phyloP scores from a whole-genome alignment of 495 filamentous ascomycete genomes.

The Aspergillus affinis region DNA sequence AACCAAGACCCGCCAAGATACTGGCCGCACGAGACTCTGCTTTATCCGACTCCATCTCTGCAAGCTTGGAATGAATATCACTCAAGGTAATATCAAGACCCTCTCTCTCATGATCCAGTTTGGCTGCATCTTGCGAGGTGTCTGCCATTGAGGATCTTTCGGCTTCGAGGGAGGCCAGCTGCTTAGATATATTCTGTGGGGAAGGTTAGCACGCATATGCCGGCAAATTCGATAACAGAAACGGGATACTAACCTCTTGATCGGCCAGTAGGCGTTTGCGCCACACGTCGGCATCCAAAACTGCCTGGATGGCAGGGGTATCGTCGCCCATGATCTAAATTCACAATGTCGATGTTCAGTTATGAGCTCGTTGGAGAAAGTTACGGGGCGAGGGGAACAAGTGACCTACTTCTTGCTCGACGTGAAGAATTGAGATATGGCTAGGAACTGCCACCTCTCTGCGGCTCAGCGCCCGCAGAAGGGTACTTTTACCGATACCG shows the following conservation, averaged over 20 bases:
- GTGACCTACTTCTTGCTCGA: conserved; percentile 84
- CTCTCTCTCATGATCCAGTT: conserved; percentile 81
- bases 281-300: conserved; percentile 98
- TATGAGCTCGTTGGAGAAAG: not conserved
- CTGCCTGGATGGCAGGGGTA: conserved; percentile 90
- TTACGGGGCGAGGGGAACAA: not conserved
- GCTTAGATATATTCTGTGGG: conserved; percentile 73
- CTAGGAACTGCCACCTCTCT: conserved; percentile 93
- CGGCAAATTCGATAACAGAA: not conserved
- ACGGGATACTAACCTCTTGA: conserved; percentile 63
- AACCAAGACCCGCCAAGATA: conserved; percentile 95
- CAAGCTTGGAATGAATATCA: conserved; percentile 87
- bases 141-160: conserved; percentile 79
- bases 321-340: conserved; percentile 89
- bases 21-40: conserved; percentile 92
- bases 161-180: conserved; percentile 77
- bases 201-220: not conserved
- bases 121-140: conserved; percentile 80
- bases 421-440: conserved; percentile 98
- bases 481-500: conserved; percentile 98
- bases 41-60: conserved; percentile 99
- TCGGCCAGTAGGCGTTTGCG: conserved; percentile 91
- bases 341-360: not conserved
- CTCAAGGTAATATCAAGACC: conserved; percentile 83
- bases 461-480: conserved; percentile 86